A percentile compares a stretch with the other conserved stretches of the same genome.
These are phyloP conservation scores for Lenzites betulinus DNA, from an alignment of 768 basidiomycete genomes.

Conservation along the genomic window DNA sequence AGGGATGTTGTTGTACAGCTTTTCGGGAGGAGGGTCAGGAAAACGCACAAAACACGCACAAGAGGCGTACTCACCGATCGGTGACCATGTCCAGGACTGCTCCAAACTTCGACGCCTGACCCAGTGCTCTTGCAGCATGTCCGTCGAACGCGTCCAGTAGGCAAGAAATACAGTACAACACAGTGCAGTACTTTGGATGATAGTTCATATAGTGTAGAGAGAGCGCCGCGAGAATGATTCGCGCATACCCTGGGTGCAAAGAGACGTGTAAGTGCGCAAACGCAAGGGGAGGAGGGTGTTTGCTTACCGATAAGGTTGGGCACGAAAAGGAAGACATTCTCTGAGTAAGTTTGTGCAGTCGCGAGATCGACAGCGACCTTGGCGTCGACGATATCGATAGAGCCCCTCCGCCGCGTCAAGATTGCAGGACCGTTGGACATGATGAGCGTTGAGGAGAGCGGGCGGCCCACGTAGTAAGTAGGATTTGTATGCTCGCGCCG, in stretches of 20 bases:
- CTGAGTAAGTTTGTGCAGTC: slow-evolving; percentile 82
- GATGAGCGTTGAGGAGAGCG: slow-evolving; percentile 14
- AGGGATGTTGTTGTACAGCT: slow-evolving; percentile 97
- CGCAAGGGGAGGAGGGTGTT: not conserved
- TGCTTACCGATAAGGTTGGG: slow-evolving; percentile 92
- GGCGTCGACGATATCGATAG: slow-evolving; percentile 76
- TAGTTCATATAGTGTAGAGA: slow-evolving; percentile 93
- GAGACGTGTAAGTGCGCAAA: slow-evolving; percentile 5
- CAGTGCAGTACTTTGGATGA: slow-evolving; percentile 89
- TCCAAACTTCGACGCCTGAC: slow-evolving; percentile 95
- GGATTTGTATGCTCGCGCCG: slow-evolving; percentile 16
- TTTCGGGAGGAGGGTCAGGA: slow-evolving; percentile 3
- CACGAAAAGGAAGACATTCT: slow-evolving; percentile 97
- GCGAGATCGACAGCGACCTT: slow-evolving; percentile 87
- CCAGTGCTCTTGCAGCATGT: slow-evolving; percentile 82
- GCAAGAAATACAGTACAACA: slow-evolving; percentile 88
- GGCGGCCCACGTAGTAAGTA: slow-evolving; percentile 20
- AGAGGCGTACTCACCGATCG: slow-evolving; percentile 66
- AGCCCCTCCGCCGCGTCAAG: slow-evolving; percentile 45
- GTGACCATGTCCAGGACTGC: slow-evolving; percentile 99
- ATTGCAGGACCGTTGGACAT: slow-evolving; percentile 21
- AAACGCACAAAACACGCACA: not conserved
- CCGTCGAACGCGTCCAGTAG: slow-evolving; percentile 96
- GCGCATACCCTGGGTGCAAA: slow-evolving; percentile 70
- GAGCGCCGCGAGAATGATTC: slow-evolving; percentile 86